Base-by-base conservation (phyloP, 78 protist genomes). In the Carpediemonas membranifera region DNA sequence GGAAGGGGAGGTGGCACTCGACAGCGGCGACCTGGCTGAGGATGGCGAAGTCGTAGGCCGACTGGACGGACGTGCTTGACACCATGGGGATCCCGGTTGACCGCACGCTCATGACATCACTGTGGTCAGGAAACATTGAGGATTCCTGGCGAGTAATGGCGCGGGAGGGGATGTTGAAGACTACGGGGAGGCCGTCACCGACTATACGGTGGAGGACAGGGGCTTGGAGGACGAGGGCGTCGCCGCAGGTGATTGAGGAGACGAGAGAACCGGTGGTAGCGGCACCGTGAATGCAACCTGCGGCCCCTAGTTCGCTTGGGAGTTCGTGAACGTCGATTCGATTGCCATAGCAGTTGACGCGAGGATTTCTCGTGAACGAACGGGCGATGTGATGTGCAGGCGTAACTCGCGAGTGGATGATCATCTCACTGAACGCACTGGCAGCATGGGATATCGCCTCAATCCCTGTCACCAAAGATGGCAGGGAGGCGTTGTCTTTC, bases 41-140 rank as follows among this genome's bases (percentile, higher is more conserved):
- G n/a, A 78, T 47, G 16, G 84, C 84, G 21, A 80, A 35, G 62
- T 84, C 89, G 53, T 18, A 3, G 27, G 7, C 65, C 69, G 75
- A 82, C 57, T 84, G 89, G 13, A 76, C 80, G 33, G 43, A 28
- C 16, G n/a, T n/a, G 13, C 84, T 52, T 37, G 59, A 35, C 25
- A 84, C 64, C 41, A 84, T 36, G 18, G 79, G 51, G 31, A 59
- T 80, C 19, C 89, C 89, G 0, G 89, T 71, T 1, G 44, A 39
- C n/a, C 89, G 56, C 39, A n/a, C n/a, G 25, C 85, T 85, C 89
- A 84, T 84, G 28, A 84, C 89, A 57, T 84, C 89, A 33, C 39
- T 1, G 61, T 84, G 89, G 69, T 84, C 89, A n/a, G n/a, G n/a
- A n/a, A n/a, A n/a, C n/a, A n/a, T n/a, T n/a, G 59, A 71, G 33